Evolutionary conservation across 257 asterid genomes (phyloP), one percentile per base, ranked within the genome.

Genomic region (Asclepias syriaca): DNA sequence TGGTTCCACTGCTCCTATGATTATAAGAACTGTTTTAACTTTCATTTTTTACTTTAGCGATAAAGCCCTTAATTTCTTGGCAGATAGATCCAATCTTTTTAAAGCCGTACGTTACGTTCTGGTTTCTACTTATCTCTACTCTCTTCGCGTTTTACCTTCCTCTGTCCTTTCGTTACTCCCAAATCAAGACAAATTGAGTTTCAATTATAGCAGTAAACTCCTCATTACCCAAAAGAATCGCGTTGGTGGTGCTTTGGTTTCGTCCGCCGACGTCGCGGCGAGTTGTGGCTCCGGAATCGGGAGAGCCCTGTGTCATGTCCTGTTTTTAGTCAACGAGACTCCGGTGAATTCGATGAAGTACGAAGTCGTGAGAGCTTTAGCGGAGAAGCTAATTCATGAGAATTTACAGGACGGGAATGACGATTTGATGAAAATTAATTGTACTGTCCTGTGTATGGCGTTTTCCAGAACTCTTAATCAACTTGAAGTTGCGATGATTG

Each of bases 341-440:
- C 97, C 98, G 8, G 98, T 89, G 32, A 87, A 92, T 72, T 93
- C 98, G 2, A 83, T 97, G 6, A 93, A 93, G 67, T 93, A 93
- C 66, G 96, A 91, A 22, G 85, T 87, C 19, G 96, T 88, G 5
- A 76, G 94, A 68, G 82, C 96, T 0, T 75, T 93, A 15, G 92
- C 91, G 0, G 98, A 93, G 84, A 91, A 75, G 77, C 81, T 90
- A 1, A 86, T 91, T 68, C 89, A 90, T 65, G 97, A 91, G 71
- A 93, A 93, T 81, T 59, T 89, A 6, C 13, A 27, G 18, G 84
- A 84, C 11, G 82, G 75, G 0, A 79, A 75, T 61, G 85, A 70
- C 24, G 82, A 79, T 16, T 66, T 89, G 67, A 72, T 79, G 75
- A 82, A 82, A 34, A 83, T 93, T 21, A 91, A 93, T 72, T 79